A percentile compares a stretch with the other conserved stretches of the same genome.
Evolutionary conservation across 306 rosid genomes (phyloP).

Genomic region (Castanea sativa): DNA sequence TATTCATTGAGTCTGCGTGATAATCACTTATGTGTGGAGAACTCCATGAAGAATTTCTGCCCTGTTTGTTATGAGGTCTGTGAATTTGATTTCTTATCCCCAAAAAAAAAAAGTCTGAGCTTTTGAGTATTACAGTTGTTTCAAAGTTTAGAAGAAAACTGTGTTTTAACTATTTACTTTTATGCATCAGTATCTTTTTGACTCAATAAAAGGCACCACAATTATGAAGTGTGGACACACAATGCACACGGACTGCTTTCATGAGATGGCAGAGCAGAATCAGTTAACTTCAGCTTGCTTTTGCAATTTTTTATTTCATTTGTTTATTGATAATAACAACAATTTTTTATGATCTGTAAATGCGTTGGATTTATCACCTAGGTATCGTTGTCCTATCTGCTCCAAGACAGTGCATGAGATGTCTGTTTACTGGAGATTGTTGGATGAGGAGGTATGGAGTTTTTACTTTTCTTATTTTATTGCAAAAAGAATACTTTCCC

Average conservation of each 20-base stretch:
- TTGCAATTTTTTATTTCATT: neutral
- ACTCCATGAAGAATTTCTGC: conserved; percentile 72
- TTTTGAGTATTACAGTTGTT: conserved; percentile 14
- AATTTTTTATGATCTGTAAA: conserved; percentile 1
- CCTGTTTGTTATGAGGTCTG: conserved; percentile 81
- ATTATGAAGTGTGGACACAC: conserved; percentile 78
- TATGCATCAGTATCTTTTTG: conserved; percentile 66
- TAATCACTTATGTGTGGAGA: conserved; percentile 68
- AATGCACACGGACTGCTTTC: conserved; percentile 62
- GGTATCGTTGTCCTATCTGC: conserved; percentile 78
- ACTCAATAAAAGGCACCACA: conserved; percentile 47
- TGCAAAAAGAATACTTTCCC: neutral
- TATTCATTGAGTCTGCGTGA: conserved; percentile 38
- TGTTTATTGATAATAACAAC: neutral
- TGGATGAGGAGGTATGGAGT: conserved; percentile 51
- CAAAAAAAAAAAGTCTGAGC: too few relatives aligned
- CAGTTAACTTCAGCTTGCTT: conserved; percentile 40
- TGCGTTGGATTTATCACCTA: conserved; percentile 29
- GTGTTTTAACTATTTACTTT: conserved; percentile 27
- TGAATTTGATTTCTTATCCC: neutral
- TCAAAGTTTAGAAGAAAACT: neutral
- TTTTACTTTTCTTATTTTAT: neutral
- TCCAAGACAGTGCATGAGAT: conserved; percentile 49
- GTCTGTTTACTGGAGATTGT: conserved; percentile 37
- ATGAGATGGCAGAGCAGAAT: conserved; percentile 40